Percentiles rank a stretch among this genome's conserved stretches.
Evolutionary conservation across 176 grass and related monocot species (phyloP).

Genomic region (Oryza meyeriana): DNA sequence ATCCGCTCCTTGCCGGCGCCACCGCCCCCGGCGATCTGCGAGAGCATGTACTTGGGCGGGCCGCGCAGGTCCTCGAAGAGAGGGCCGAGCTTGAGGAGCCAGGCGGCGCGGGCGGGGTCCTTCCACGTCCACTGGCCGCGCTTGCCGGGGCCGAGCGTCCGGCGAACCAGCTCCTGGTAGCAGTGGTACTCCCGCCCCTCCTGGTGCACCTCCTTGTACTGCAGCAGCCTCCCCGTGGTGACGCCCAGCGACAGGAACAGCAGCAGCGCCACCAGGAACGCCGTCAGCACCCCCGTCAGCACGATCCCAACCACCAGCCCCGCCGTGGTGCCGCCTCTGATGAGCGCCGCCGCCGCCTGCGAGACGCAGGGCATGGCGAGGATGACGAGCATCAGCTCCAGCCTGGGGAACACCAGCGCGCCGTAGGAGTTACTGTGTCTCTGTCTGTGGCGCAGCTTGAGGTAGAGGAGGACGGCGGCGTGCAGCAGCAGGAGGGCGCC

Average conservation of each 20-base stretch:
- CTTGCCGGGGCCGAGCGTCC: conserved; percentile 68
- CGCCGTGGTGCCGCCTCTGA: conserved; percentile 54
- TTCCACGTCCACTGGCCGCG: conserved; percentile 89
- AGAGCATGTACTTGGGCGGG: conserved; percentile 72
- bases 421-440: conserved; percentile 37
- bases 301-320: conserved; percentile 54
- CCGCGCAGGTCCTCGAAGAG: conserved; percentile 93
- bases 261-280: conserved; percentile 56
- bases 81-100: conserved; percentile 59
- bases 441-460: conserved; percentile 41
- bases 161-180: conserved; percentile 66
- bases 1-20: conserved; percentile 39
- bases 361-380: conserved; percentile 73
- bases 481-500: conserved; percentile 67
- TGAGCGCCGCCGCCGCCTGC: conserved; percentile 59
- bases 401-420: conserved; percentile 62
- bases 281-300: conserved; percentile 44
- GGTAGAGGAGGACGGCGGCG: conserved; percentile 37
- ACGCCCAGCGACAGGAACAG: conserved; percentile 85
- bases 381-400: conserved; percentile 68
- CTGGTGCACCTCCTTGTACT: conserved; percentile 78
- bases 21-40: conserved; percentile 44
- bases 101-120: conserved; percentile 33
- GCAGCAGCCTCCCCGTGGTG: conserved; percentile 67
- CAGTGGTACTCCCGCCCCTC: conserved; percentile 61